A percentile compares a stretch with the other conserved stretches of the same genome.
phyloP scores from a whole-genome alignment of 1,139 yeast genomes.

The Pichia sp. region DNA sequence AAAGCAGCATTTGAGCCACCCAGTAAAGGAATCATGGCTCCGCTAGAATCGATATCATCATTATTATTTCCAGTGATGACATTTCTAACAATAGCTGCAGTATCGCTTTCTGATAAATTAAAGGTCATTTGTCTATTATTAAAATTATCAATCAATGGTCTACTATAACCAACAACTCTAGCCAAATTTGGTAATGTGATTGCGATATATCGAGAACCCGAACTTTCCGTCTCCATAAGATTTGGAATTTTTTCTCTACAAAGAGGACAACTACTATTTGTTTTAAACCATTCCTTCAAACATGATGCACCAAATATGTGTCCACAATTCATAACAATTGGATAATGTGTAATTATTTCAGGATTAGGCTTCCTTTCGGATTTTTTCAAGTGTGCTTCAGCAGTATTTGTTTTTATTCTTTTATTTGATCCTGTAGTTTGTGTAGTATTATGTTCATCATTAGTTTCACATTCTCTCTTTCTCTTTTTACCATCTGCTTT shows the following conservation, averaged over 20 bases:
- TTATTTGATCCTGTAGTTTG: neutral
- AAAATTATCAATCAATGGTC: slow-evolving; percentile 25
- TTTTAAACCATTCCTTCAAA: slow-evolving; percentile 30
- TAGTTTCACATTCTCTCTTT: slow-evolving; percentile 6
- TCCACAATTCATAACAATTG: slow-evolving; percentile 73
- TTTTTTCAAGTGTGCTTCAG: slow-evolving; percentile 1
- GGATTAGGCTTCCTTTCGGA: neutral
- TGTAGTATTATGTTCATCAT: neutral
- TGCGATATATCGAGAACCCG: slow-evolving; percentile 20
- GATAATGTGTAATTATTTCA: slow-evolving; percentile 42
- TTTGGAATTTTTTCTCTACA: slow-evolving; percentile 25
- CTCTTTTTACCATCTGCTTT: slow-evolving; percentile 7
- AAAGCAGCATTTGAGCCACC: neutral
- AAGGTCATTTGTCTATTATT: slow-evolving; percentile 26
- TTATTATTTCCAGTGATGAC: neutral
- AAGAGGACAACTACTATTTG: slow-evolving; percentile 30
- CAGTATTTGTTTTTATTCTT: slow-evolving; percentile 14
- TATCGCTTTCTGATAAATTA: slow-evolving; percentile 24
- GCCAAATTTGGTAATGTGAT: slow-evolving; percentile 33
- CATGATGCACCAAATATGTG: slow-evolving; percentile 31
- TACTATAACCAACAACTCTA: slow-evolving; percentile 27
- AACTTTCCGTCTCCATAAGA: slow-evolving; percentile 14
- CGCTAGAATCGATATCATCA: neutral
- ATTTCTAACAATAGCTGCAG: neutral
- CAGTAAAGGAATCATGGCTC: neutral